phyloP scores from a whole-genome alignment of 2,329 filamentous ascomycete genomes.

The Cephalotrichum gorgonifer region DNA sequence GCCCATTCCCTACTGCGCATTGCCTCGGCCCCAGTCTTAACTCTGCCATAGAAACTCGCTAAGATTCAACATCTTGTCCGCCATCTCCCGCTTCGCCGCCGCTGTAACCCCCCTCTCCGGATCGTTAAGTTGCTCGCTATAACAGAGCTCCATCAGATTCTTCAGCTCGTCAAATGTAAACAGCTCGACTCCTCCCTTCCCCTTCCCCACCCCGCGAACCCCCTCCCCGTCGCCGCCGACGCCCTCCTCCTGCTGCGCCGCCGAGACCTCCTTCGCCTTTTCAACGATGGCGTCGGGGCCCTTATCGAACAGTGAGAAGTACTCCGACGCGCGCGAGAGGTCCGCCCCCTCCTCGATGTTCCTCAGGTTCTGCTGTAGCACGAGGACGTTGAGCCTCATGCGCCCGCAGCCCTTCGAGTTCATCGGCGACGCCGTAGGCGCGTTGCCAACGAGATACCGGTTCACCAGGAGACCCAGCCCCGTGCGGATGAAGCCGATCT shows the following conservation, averaged over 20 bases:
- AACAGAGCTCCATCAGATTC: constrained; percentile 55
- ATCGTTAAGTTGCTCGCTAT: constrained; percentile 55
- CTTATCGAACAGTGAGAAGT: constrained; percentile 57
- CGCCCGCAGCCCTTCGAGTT: constrained; percentile 74
- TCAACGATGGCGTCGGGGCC: constrained; percentile 56
- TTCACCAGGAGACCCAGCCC: constrained; percentile 74
- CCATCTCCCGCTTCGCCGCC: constrained; percentile 58
- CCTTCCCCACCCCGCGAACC: constrained; percentile 11
- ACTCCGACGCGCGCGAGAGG: constrained; percentile 52
- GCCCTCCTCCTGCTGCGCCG: constrained; percentile 23
- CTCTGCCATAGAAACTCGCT: constrained; percentile 65
- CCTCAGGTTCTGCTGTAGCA: constrained; percentile 93
- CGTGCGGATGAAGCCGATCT: constrained; percentile 64
- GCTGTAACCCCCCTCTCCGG: constrained; percentile 57
- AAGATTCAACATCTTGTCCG: constrained; percentile 57
- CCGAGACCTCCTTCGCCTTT: constrained; percentile 41
- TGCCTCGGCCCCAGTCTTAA: constrained; percentile 12
- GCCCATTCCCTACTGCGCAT: neutral
- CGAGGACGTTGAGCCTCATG: constrained; percentile 83
- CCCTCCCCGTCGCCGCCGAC: constrained; percentile 14
- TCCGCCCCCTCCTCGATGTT: constrained; percentile 69
- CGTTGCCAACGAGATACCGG: constrained; percentile 63
- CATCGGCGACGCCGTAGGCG: constrained; percentile 65
- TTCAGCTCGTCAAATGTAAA: constrained; percentile 60
- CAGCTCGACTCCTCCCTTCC: constrained; percentile 10